Base-by-base conservation (phyloP, 257 asterid genomes). In the Penstemon davidsonii region DNA sequence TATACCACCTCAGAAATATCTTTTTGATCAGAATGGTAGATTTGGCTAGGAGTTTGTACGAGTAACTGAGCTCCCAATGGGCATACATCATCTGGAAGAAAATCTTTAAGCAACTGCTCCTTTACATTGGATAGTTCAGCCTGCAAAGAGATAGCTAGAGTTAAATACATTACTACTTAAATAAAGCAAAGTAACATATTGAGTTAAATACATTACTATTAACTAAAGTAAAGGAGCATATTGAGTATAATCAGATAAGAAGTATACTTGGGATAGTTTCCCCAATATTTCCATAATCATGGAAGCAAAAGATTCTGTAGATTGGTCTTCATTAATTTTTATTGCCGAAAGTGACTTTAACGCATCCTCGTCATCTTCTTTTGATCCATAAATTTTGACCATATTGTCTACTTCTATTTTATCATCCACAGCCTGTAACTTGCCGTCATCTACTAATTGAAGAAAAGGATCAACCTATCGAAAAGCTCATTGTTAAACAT, bases 311-410 rank as follows among this genome's bases (percentile, higher is more conserved):
- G 66, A 69, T 73, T 86, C 89, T 66, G 88, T 79, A 40, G 94
- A 82, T 81, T 79, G 94, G 69, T 88, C 85, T 33, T 76, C 82
- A 6, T 57, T 73, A 60, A 81, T 80, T 67, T 79, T 70, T 42
- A 84, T 74, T 53, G 74, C 70, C 4, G 91, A 76, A 18, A 88
- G 81, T 37, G 85, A 76, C 69, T 79, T 83, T 39, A 78, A 66
- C 55, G 96, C 96, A 69, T 81, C 86, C 67, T 84, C 94, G n/a
- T 86, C 85, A 73, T 88, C 96, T 80, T 86, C 93, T 73, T 81
- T 73, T 50, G 96, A 86, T 54, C 94, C 96, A 69, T 88, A 86
- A 46, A 69, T 75, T 72, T 75, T 86, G 40, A 45, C 59, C 55
- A 25, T 63, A 37, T 60, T 74, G 47, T 77, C 79, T 68, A 62